Percentiles rank a stretch among this genome's conserved stretches.
phyloP scores from a whole-genome alignment of 2,329 filamentous ascomycete species.

The Colletotrichum sp. region DNA sequence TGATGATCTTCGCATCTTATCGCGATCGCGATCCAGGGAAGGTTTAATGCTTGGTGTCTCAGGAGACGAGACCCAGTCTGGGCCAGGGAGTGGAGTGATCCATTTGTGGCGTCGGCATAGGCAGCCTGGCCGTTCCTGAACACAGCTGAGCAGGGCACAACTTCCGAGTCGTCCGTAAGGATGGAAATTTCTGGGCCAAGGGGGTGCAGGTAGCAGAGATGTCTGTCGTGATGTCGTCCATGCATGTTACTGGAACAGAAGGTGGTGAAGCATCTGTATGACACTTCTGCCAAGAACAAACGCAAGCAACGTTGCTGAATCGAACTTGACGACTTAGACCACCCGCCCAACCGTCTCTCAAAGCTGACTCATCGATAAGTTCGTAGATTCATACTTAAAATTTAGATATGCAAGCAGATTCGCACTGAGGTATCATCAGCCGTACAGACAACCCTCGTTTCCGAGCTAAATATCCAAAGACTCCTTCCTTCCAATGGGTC shows the following conservation, averaged over 20 bases:
- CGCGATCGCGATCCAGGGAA: neutral
- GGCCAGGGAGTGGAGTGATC: neutral
- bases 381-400: constrained; percentile 4
- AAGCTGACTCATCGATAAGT: neutral
- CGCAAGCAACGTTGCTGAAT: neutral
- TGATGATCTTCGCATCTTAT: neutral
- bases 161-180: neutral
- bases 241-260: neutral
- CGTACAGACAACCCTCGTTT: constrained; percentile 5
- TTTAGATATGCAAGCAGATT: neutral
- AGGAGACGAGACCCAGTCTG: neutral
- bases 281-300: neutral
- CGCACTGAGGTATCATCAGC: constrained; percentile 17
- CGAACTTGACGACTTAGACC: neutral
- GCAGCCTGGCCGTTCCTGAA: neutral
- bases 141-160: neutral
- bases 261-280: neutral
- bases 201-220: neutral
- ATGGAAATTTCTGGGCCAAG: neutral
- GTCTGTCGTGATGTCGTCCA: neutral
- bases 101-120: neutral
- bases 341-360: neutral
- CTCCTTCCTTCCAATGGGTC: neutral
- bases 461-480: constrained; percentile 3
- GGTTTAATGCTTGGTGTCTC: neutral